phyloP scores from a whole-genome alignment of 345 rosid genomes.

The Eucalyptus curtisii region DNA sequence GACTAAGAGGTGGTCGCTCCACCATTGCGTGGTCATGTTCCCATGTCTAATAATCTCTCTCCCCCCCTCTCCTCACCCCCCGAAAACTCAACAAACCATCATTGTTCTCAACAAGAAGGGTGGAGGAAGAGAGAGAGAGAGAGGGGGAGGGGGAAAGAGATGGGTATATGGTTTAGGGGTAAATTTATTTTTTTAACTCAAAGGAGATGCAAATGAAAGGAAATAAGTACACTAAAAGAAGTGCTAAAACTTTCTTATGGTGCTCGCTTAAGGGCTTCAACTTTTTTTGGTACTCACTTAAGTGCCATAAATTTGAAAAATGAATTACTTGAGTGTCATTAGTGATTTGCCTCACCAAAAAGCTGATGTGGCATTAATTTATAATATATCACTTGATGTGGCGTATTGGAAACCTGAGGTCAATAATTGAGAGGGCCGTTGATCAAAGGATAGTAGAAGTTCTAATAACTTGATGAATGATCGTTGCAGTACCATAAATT shows the following conservation, averaged over 20 bases:
- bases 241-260: too few relatives aligned
- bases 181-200: constrained; percentile 27
- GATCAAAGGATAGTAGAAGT: too few relatives aligned
- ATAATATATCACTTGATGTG: background rate
- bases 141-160: background rate
- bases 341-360: background rate
- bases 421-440: background rate
- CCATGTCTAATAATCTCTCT: background rate
- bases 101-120: background rate
- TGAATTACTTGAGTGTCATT: background rate
- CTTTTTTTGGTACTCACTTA: background rate
- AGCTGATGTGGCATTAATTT: background rate
- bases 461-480: background rate
- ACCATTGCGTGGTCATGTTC: background rate
- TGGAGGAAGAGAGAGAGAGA: background rate
- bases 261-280: background rate
- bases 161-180: constrained; percentile 3
- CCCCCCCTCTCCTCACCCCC: background rate
- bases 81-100: too few relatives aligned
- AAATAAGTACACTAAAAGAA: background rate
- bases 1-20: background rate
- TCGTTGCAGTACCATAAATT: background rate
- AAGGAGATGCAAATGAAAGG: constrained; percentile 18
- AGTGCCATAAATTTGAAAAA: background rate
- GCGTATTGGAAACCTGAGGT: background rate